Conservation (phyloP, 495 filamentous ascomycete genomes). For the Neurospora sp. region DNA sequence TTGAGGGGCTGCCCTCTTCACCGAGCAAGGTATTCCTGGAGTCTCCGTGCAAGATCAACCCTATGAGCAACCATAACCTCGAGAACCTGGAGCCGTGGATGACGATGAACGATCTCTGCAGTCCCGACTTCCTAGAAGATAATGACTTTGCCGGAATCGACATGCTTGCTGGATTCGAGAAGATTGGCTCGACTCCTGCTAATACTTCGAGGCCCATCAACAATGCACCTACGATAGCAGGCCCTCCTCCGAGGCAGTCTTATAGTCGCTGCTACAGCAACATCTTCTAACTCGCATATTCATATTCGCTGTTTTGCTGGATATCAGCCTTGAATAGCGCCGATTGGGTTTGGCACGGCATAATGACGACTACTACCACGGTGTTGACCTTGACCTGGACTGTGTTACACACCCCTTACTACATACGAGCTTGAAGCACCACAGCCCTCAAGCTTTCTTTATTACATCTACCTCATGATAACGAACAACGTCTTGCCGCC, state of each 20-base stretch:
- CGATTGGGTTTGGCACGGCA: not conserved
- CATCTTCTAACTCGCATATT: constrained; percentile 27
- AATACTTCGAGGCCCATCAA: constrained; percentile 16
- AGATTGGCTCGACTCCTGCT: constrained; percentile 54
- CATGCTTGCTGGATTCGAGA: constrained; percentile 80
- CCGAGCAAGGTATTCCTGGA: constrained; percentile 46
- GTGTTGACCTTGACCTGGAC: not conserved
- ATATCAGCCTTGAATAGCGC: not conserved
- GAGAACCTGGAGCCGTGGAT: constrained; percentile 31
- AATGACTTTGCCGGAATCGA: constrained; percentile 66
- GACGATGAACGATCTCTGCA: constrained; percentile 44
- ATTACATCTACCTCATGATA: not conserved
- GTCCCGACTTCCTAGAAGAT: constrained; percentile 44
- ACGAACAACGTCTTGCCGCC: not conserved
- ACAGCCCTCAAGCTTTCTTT: not conserved
- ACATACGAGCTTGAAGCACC: not conserved
- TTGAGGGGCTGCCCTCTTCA: constrained; percentile 37
- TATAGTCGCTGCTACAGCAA: constrained; percentile 31
- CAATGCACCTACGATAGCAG: constrained; percentile 24
- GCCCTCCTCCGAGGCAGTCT: constrained; percentile 6
- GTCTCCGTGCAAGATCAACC: constrained; percentile 34
- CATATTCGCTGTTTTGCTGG: constrained; percentile 7
- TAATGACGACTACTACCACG: not conserved
- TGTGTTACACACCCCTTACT: not conserved
- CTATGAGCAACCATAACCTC: constrained; percentile 26